These are phyloP conservation scores for Gleditsia sinensis DNA, from an alignment of 306 rosid genomes.

Conservation along the genomic window DNA sequence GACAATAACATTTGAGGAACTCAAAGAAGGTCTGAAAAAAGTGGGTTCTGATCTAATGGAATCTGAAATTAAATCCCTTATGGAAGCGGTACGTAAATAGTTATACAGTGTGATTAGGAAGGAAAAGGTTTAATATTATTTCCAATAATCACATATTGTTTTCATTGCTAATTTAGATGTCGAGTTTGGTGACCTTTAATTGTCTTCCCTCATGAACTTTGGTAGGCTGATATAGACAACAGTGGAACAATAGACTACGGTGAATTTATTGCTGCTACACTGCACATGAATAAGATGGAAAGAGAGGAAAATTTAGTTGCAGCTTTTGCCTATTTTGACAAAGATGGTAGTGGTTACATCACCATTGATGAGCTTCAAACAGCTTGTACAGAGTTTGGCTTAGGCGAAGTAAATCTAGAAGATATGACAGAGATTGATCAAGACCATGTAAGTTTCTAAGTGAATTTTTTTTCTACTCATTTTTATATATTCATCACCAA, in stretches of 20 bases:
- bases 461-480: not conserved
- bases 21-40: constrained; percentile 71
- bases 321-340: constrained; percentile 85
- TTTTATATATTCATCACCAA: not conserved
- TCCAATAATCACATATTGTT: not conserved
- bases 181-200: constrained; percentile 8
- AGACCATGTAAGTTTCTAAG: constrained; percentile 66
- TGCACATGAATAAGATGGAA: constrained; percentile 89
- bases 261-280: constrained; percentile 90
- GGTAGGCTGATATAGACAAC: constrained; percentile 90
- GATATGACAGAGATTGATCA: constrained; percentile 78
- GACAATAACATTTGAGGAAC: constrained; percentile 86
- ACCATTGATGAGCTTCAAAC: constrained; percentile 87
- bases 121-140: not conserved
- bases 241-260: constrained; percentile 88
- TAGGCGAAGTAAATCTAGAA: constrained; percentile 75
- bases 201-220: constrained; percentile 23
- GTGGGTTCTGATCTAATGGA: constrained; percentile 89
- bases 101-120: constrained; percentile 26
- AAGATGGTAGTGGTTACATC: constrained; percentile 87
- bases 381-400: constrained; percentile 77
- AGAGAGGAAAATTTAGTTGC: constrained; percentile 87
- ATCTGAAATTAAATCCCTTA: constrained; percentile 80
- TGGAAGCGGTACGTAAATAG: constrained; percentile 76
- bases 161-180: constrained; percentile 12